These are phyloP conservation scores for Nannochloropsis oceanica DNA, from an alignment of 108 stramenopile species.

Conservation along the genomic window DNA sequence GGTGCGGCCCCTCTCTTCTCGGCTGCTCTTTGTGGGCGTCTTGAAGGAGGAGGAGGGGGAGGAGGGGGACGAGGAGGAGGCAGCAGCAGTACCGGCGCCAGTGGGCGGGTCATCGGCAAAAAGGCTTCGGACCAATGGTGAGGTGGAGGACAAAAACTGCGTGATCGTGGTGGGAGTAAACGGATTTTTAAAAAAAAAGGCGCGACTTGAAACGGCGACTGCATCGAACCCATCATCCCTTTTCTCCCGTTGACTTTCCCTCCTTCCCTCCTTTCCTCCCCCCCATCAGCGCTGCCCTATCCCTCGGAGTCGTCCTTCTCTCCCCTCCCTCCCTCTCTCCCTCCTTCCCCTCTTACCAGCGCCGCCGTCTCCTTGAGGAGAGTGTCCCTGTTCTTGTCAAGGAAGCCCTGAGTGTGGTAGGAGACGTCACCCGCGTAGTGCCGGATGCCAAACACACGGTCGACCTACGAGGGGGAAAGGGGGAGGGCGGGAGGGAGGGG, in stretches of 20 bases:
- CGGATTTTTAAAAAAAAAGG: no score
- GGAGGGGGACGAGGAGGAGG: not conserved
- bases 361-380: constrained; percentile 70
- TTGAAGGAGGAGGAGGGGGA: not conserved
- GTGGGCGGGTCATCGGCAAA: not conserved
- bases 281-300: constrained; percentile 60
- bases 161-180: not conserved
- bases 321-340: not conserved
- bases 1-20: not conserved
- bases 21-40: not conserved
- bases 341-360: constrained; percentile 17
- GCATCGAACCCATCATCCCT: no score
- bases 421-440: constrained; percentile 40
- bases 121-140: not conserved
- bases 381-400: constrained; percentile 61
- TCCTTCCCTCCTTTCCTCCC: constrained; percentile 60
- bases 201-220: no score
- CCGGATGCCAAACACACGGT: constrained; percentile 18
- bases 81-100: not conserved
- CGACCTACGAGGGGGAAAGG: constrained; percentile 45
- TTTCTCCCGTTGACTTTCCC: no score
- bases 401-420: constrained; percentile 35
- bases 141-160: not conserved
- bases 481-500: not conserved
- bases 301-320: no score